Conservation (phyloP, 2,329 filamentous ascomycete species). For the Penicillium vulpinum region DNA sequence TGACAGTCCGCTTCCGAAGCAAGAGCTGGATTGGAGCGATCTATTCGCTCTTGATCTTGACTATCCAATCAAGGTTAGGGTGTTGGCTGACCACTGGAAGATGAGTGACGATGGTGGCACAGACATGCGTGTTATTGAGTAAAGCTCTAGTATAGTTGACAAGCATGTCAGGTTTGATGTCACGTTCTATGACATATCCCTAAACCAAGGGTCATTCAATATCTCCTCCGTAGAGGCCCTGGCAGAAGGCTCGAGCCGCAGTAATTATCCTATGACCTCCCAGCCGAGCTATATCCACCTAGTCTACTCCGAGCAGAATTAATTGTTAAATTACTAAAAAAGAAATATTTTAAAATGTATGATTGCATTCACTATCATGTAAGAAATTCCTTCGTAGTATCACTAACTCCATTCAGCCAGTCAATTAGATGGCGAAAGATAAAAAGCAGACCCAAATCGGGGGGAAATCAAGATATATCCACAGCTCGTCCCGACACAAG, state of each 20-base stretch:
- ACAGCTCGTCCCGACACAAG: slow-evolving; percentile 26
- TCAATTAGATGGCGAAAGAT: slow-evolving; percentile 15
- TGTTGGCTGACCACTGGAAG: too few relatives aligned
- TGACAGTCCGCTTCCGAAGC: too few relatives aligned
- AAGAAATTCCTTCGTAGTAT: slow-evolving; percentile 10
- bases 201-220: too few relatives aligned
- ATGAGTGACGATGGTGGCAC: too few relatives aligned
- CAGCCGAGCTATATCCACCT: not conserved
- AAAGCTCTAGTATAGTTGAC: too few relatives aligned
- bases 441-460: slow-evolving; percentile 14
- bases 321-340: not conserved
- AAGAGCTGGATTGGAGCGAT: too few relatives aligned
- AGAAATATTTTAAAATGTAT: slow-evolving; percentile 1
- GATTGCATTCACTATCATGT: slow-evolving; percentile 22
- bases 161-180: too few relatives aligned
- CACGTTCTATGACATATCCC: too few relatives aligned
- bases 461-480: slow-evolving; percentile 18
- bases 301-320: not conserved
- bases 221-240: too few relatives aligned
- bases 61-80: too few relatives aligned
- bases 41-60: too few relatives aligned
- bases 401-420: slow-evolving; percentile 18
- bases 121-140: too few relatives aligned
- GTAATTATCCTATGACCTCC: not conserved
- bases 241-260: not conserved